Evolutionary conservation across 257 asterid species (phyloP).

Genomic region (Capsicum baccatum): DNA sequence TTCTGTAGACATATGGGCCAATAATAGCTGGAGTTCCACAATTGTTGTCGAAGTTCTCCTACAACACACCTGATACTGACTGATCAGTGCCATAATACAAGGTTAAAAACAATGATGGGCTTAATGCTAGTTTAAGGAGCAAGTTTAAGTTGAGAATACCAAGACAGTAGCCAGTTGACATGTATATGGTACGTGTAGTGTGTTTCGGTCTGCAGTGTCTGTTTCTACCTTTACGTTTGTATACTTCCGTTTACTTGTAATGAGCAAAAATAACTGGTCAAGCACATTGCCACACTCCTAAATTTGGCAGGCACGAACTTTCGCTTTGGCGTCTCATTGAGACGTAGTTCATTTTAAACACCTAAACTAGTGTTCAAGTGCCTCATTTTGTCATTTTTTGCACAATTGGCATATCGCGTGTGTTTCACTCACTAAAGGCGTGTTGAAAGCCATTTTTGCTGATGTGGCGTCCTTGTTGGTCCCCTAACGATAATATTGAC

Average conservation of each 20-base stretch:
- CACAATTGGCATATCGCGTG: no score
- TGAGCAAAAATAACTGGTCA: background rate
- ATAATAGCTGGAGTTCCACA: slow-evolving; percentile 74
- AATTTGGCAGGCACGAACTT: no score
- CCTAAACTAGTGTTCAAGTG: no score
- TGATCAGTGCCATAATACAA: slow-evolving; percentile 13
- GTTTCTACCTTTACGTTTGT: slow-evolving; percentile 3
- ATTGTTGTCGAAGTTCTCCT: slow-evolving; percentile 79
- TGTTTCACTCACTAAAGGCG: no score
- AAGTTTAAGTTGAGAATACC: background rate
- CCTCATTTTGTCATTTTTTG: no score
- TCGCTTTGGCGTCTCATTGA: no score
- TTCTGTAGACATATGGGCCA: slow-evolving; percentile 71
- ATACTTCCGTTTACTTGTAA: background rate
- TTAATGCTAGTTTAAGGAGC: background rate
- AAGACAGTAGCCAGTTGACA: background rate
- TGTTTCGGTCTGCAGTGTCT: background rate
- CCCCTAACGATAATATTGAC: no score
- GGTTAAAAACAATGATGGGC: background rate
- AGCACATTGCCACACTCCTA: no score
- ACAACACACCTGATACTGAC: slow-evolving; percentile 56
- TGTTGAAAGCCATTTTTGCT: no score
- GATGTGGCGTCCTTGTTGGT: no score
- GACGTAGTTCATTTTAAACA: no score
- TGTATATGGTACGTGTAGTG: background rate